Base-by-base conservation (phyloP, 2,329 filamentous ascomycete genomes). In the Proliferodiscus dingleyae region DNA sequence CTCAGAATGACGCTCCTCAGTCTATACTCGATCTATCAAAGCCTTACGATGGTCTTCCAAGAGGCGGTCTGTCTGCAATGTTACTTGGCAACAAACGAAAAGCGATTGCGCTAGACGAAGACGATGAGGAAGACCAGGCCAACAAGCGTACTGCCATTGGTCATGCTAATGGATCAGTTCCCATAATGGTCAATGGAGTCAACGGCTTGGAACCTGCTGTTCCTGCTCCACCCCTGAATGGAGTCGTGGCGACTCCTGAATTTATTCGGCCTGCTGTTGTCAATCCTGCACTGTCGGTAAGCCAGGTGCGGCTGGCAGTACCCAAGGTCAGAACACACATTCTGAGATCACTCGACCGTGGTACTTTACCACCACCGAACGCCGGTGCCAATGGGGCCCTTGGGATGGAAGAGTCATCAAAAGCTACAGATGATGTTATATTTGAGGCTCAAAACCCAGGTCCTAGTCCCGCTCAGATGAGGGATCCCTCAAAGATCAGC, bases 31-130 rank as follows among this genome's bases (percentile, higher is more conserved):
- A 98, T 65, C 74, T 98, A 2, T 93, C 88, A 13, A 95, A 93
- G 60, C 93, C 93, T 1, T 95, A 90, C 53, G 91, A 98, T 56
- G 90, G 91, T 1, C 73, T 97, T 33, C 93, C 93, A 0, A 89
- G 87, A 63, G 93, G 93, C 19, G 93, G 93, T 2, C 75, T 98
- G 15, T 81, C 87, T 1, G 78, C 88, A 2, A 80, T 98, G 70
- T 71, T 98, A 1, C 77, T 97, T 16, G 93, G 93, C 0, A 98
- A 95, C 64, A 98, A 97, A 68, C 78, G 93, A 21, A 95, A 93
- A 61, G 81, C 85, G 38, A 77, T 81, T 13, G 76, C 78, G 5
- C 68, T 85, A 4, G 87, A 94, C 47, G 82, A 77, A 1, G 88
- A 91, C 24, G 89, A 93, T 15, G 78, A 81, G 36, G 78, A 81